Evolutionary conservation across 495 filamentous ascomycete genomes (phyloP), one percentile per base, ranked within the genome.

Genomic region (Aspergillus cavernicola): DNA sequence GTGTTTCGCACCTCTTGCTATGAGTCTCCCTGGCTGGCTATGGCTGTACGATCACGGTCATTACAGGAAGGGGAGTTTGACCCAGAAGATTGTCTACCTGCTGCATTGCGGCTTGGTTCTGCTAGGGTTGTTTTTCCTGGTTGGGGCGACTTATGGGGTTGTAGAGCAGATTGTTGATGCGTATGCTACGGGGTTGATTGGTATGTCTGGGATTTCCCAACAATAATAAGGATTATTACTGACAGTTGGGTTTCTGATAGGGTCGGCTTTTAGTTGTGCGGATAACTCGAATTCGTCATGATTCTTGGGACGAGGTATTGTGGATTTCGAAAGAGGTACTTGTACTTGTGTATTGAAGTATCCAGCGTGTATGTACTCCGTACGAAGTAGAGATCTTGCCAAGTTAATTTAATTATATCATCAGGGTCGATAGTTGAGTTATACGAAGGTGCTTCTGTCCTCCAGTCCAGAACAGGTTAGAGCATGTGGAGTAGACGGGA

Each of bases 81-180:
- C 18, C 1, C 22, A 46, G 42, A 46, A 53, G 31, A 32, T 6
- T 1, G 37, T 67, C 12, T 66, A 63, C 49, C 55, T 26, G 7
- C 20, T 64, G 6, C 68, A 71, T 60, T 55, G 66, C 12, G 52
- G 64, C 6, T 45, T 73, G 18, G 42, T 73, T 6, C 31, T 72
- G 18, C 26, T 76, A 13, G 71, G 72, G 0, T 0, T 66, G 1
- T 76, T 76, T 26, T 63, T 76, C 56, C 61, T 63, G 8, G 60
- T 74, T 11, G 69, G 66, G 3, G 72, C 68, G n/a, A 73, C 71
- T 1, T 73, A 74, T 45, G 67, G 66, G 3, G 66, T 71, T 10
- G 60, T 71, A 44, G 57, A 69, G 28, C 60, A 72, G 57, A 74
- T 74, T 50, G 60, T 61, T 7, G 46, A 70, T 40, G 68, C 71